Base-by-base conservation (phyloP, 2,329 filamentous ascomycete species). In the Neofusicoccum cordaticola region DNA sequence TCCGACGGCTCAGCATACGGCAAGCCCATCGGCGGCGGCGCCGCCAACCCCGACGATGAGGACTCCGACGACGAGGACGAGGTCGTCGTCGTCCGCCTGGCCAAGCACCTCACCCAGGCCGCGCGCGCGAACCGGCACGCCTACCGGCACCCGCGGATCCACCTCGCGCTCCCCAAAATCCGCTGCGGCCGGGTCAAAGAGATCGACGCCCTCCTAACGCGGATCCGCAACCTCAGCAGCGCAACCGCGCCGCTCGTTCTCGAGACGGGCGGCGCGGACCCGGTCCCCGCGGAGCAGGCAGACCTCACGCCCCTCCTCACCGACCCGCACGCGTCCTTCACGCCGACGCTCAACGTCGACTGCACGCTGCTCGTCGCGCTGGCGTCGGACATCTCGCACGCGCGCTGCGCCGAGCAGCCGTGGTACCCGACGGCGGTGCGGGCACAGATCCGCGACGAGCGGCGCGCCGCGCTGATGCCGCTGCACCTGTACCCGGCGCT, bases 341-440 rank as follows among this genome's bases (percentile, higher is more conserved):
- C 81, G 1, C 67, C 77, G 1, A 79, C 75, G 0, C 70, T 88
- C 34, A 88, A 89, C 70, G 82, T 89, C 63, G 87, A 89, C 73
- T 88, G 86, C 62, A 92, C 90, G 1, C 85, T 92, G 52, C 82
- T 93, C 5, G 83, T 93, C 4, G 90, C 89, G 4, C 79, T 93
- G 2, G 85, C 89, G 1, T 92, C 90, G 0, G 90, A 93, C 70
- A 86, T 93, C 31, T 90, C 88, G 1, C 89, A 93, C 72, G 77
- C 77, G 39, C 71, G 76, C 42, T 78, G 80, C 34, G 70, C 75
- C 2, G 79, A 82, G 51, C 78, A 83, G 39, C 80, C 82, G n/a
- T 81, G 79, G 74, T 82, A 84, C 69, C 87, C 89, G 68, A 80
- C 77, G 22, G 85, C 86, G 48, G 86, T 92, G 57, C 78, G 84